Percentiles rank a stretch among this genome's conserved stretches.
Conservation (phyloP, 176 grass and related monocot species). For the Guadua angustifolia region DNA sequence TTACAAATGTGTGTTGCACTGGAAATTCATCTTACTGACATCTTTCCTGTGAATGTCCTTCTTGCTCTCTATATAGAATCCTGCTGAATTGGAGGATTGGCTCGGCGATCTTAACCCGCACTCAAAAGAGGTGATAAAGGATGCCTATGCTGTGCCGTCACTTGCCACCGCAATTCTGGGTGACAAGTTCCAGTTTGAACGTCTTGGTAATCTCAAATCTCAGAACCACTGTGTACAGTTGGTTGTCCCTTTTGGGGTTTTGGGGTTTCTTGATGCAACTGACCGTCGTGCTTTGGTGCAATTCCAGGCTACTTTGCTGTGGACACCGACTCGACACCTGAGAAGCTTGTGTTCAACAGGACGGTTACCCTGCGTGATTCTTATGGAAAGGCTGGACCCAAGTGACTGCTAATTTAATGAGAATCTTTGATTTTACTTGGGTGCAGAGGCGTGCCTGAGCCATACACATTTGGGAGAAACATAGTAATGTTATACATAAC, state of each 20-base stretch:
- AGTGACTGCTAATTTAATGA: slow-evolving; percentile 21
- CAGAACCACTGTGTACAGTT: background rate
- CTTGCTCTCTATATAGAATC: slow-evolving; percentile 65
- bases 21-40: slow-evolving; percentile 6
- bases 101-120: slow-evolving; percentile 75
- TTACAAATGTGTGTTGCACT: slow-evolving; percentile 18
- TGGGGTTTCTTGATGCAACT: slow-evolving; percentile 4
- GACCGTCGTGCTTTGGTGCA: background rate
- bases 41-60: slow-evolving; percentile 7
- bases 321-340: slow-evolving; percentile 61
- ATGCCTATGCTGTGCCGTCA: slow-evolving; percentile 68
- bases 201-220: slow-evolving; percentile 74
- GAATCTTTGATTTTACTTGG: background rate
- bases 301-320: slow-evolving; percentile 83
- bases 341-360: slow-evolving; percentile 87
- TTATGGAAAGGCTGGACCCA: slow-evolving; percentile 65
- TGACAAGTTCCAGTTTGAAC: slow-evolving; percentile 94
- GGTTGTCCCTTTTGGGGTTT: background rate
- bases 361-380: slow-evolving; percentile 89
- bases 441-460: background rate
- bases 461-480: background rate
- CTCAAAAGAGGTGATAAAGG: slow-evolving; percentile 90
- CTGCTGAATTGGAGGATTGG: slow-evolving; percentile 85
- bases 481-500: background rate
- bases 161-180: slow-evolving; percentile 63